Conservation (phyloP, 2,329 filamentous ascomycete species). For the Cercospora brassicicola region DNA sequence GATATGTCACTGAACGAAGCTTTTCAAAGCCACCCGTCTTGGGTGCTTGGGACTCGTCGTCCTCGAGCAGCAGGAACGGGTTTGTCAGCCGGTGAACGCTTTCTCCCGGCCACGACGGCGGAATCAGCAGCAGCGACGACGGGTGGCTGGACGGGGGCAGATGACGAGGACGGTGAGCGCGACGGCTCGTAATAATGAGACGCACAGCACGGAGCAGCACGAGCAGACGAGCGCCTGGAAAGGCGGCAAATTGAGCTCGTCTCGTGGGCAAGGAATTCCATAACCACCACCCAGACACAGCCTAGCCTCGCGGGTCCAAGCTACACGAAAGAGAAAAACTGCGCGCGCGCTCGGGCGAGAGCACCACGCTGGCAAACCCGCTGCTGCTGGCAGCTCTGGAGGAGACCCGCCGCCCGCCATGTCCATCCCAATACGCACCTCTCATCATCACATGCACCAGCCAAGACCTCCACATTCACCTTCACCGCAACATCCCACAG, state of each 20-base stretch:
- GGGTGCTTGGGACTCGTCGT: conserved; percentile 2
- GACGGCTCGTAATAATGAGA: background rate
- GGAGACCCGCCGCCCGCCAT: background rate
- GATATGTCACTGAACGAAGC: background rate
- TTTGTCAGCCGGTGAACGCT: conserved; percentile 3
- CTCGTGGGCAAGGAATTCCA: background rate
- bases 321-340: background rate
- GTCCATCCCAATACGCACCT: background rate
- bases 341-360: background rate
- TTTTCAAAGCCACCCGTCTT: conserved; percentile 4
- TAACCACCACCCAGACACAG: background rate
- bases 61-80: conserved; percentile 1
- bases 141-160: background rate
- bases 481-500: background rate
- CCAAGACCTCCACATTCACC: background rate
- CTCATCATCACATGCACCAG: background rate
- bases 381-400: background rate
- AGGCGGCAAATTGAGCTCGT: background rate
- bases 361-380: background rate
- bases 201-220: background rate
- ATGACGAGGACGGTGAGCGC: background rate
- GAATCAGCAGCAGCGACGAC: background rate
- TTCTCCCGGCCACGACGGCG: background rate
- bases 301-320: background rate
- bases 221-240: background rate